These are phyloP conservation scores for Saccharomycopsis sp. DNA, from an alignment of 805 yeast species.

Conservation along the genomic window DNA sequence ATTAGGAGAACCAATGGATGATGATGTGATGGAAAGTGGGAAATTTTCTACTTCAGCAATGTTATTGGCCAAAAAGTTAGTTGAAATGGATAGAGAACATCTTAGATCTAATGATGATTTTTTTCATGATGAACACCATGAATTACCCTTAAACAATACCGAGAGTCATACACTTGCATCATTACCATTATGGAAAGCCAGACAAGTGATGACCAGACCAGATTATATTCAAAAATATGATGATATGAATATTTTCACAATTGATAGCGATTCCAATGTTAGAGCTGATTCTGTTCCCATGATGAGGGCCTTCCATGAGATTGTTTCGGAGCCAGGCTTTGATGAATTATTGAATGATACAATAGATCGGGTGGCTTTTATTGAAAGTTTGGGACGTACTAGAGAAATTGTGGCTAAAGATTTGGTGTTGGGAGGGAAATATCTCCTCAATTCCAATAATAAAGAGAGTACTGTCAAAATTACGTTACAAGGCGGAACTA, in stretches of 20 bases:
- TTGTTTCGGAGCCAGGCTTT: constrained; percentile 61
- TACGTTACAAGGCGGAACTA: constrained; percentile 9
- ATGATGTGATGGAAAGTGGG: constrained; percentile 79
- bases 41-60: constrained; percentile 67
- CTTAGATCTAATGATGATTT: constrained; percentile 4
- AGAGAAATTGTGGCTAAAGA: constrained; percentile 68
- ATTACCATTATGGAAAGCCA: constrained; percentile 72
- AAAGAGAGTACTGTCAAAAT: not conserved
- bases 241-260: constrained; percentile 66
- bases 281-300: constrained; percentile 77
- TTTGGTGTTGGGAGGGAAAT: constrained; percentile 41
- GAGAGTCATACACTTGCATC: constrained; percentile 53
- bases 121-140: no score
- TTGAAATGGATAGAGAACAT: constrained; percentile 46
- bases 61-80: constrained; percentile 60
- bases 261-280: constrained; percentile 63
- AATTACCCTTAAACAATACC: not conserved
- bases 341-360: constrained; percentile 57
- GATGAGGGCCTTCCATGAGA: constrained; percentile 84
- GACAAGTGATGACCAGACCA: constrained; percentile 78
- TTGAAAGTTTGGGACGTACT: constrained; percentile 70
- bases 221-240: constrained; percentile 72
- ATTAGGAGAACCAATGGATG: constrained; percentile 72
- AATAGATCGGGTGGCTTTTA: constrained; percentile 56
- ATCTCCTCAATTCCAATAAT: constrained; percentile 24